phyloP scores from a whole-genome alignment of 257 asterid genomes.

The Plantago ovata region DNA sequence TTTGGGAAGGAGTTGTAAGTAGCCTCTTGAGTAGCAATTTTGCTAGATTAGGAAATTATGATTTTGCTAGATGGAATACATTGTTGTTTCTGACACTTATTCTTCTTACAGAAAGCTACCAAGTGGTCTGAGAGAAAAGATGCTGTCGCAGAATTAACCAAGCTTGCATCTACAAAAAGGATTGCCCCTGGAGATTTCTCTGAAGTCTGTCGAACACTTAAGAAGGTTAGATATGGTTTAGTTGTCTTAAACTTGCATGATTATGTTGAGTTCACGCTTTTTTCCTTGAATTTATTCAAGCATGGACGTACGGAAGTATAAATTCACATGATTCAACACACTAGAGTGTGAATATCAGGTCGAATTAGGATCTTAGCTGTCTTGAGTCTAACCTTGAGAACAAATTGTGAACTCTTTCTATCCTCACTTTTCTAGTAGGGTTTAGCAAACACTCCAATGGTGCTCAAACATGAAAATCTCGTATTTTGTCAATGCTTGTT shows the following conservation, averaged over 20 bases:
- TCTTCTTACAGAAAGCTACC: slow-evolving; percentile 75
- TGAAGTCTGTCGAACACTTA: slow-evolving; percentile 90
- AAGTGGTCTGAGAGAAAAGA: slow-evolving; percentile 99
- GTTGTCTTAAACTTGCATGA: neutral
- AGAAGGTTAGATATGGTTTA: slow-evolving; percentile 54
- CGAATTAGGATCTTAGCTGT: neutral
- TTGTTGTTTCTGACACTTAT: slow-evolving; percentile 22
- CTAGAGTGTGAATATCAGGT: neutral
- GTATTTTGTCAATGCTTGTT: neutral
- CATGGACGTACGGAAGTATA: neutral
- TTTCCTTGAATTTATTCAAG: neutral
- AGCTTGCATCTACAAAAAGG: slow-evolving; percentile 92
- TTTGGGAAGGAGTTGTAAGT: slow-evolving; percentile 99
- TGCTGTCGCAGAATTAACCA: slow-evolving; percentile 92
- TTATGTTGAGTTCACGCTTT: neutral
- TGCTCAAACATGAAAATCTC: neutral
- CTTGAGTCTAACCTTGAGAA: neutral
- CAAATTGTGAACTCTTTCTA: neutral
- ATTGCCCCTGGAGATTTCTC: slow-evolving; percentile 97
- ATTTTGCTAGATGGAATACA: no score
- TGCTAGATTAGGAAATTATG: neutral
- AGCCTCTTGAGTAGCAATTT: slow-evolving; percentile 15
- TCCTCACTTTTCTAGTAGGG: neutral
- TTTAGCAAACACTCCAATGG: neutral
- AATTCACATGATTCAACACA: neutral